Percentiles rank a stretch among this genome's conserved stretches.
phyloP scores from a whole-genome alignment of 1,139 yeast genomes.

The Protomyces arabidopsidicola region DNA sequence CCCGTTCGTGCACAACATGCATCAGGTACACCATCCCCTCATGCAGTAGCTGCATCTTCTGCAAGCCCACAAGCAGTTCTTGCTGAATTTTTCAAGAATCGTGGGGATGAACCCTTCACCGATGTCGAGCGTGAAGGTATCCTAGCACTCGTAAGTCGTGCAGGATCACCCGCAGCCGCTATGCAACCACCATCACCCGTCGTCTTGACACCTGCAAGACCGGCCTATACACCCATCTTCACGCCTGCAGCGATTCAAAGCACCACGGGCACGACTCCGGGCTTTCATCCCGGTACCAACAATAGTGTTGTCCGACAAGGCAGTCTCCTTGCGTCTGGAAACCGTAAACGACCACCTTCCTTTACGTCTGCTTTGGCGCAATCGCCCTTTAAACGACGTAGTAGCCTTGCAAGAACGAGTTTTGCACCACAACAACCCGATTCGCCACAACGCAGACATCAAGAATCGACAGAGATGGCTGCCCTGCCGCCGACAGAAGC shows the following conservation, averaged over 20 bases:
- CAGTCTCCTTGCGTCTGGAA: background rate
- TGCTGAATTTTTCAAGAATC: constrained; percentile 65
- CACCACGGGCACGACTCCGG: constrained; percentile 1
- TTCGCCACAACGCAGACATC: constrained; percentile 3
- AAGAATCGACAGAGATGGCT: background rate
- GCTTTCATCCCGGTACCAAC: too few species aligned
- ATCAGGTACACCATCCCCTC: background rate
- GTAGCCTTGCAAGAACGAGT: constrained; percentile 7
- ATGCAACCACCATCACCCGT: background rate
- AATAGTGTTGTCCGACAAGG: too few species aligned
- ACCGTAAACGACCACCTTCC: constrained; percentile 2
- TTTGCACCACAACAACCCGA: constrained; percentile 1
- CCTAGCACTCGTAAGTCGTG: constrained; percentile 48
- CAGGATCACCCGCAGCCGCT: background rate
- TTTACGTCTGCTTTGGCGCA: constrained; percentile 1
- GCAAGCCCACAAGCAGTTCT: constrained; percentile 54
- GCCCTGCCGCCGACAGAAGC: background rate
- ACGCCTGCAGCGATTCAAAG: constrained; percentile 6
- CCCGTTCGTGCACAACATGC: background rate
- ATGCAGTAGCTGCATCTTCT: background rate
- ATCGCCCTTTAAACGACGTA: constrained; percentile 11
- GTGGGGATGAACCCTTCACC: constrained; percentile 70
- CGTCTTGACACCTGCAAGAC: constrained; percentile 8
- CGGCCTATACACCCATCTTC: constrained; percentile 15
- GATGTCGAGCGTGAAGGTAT: constrained; percentile 85